Percentiles rank a stretch among this genome's conserved stretches.
These are phyloP conservation scores for Geotrichum candidum DNA, from an alignment of 1,139 yeast species.

Conservation along the genomic window DNA sequence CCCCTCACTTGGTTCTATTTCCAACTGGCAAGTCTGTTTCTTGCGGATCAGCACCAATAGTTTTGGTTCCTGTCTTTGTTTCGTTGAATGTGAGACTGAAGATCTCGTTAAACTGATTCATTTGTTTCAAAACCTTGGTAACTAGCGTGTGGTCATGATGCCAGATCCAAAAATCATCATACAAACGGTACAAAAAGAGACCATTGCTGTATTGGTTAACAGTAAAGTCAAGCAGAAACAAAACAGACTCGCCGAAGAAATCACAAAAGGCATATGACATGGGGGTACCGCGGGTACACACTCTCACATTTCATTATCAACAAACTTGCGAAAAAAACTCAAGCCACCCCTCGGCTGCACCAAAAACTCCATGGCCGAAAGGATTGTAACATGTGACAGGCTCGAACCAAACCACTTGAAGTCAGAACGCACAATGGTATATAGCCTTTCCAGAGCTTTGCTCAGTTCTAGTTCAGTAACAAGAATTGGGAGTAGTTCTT, in stretches of 20 bases:
- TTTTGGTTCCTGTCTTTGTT: slow-evolving; percentile 22
- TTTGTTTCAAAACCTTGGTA: slow-evolving; percentile 21
- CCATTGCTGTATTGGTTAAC: slow-evolving; percentile 19
- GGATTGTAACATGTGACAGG: slow-evolving; percentile 17
- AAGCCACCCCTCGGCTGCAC: slow-evolving; percentile 20
- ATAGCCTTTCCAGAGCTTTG: slow-evolving; percentile 15
- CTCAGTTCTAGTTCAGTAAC: slow-evolving; percentile 18
- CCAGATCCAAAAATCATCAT: slow-evolving; percentile 25
- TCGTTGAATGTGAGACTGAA: slow-evolving; percentile 21
- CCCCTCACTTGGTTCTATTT: slow-evolving; percentile 19
- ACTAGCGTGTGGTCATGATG: slow-evolving; percentile 13
- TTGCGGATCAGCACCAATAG: neutral
- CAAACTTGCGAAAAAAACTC: slow-evolving; percentile 17
- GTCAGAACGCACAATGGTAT: slow-evolving; percentile 21
- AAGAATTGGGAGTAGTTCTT: slow-evolving; percentile 14
- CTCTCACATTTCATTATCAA: slow-evolving; percentile 1
- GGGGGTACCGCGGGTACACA: slow-evolving; percentile 19
- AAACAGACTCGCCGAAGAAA: slow-evolving; percentile 21
- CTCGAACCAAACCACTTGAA: slow-evolving; percentile 23
- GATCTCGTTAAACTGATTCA: slow-evolving; percentile 15
- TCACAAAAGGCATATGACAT: slow-evolving; percentile 20
- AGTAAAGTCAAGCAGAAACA: slow-evolving; percentile 20
- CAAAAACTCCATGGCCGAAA: slow-evolving; percentile 20
- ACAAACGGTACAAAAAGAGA: slow-evolving; percentile 19
- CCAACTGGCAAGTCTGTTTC: slow-evolving; percentile 17